These are phyloP conservation scores for Suillus subluteus DNA, from an alignment of 768 basidiomycete species.

Conservation along the genomic window DNA sequence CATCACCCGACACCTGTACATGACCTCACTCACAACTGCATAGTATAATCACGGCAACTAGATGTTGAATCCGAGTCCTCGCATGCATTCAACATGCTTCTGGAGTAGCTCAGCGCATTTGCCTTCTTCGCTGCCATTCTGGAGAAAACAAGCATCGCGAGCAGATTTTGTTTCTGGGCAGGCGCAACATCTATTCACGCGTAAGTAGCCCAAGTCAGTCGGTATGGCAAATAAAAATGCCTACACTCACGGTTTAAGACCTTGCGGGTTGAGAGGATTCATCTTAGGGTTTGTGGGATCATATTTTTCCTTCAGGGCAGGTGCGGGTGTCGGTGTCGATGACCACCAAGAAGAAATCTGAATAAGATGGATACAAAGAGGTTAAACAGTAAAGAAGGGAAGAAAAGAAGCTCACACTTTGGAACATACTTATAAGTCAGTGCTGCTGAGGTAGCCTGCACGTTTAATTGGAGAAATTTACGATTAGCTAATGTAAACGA, in stretches of 20 bases:
- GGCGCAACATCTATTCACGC: constrained; percentile 81
- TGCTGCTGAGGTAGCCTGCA: background rate
- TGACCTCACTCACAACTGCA: no score
- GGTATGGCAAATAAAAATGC: background rate
- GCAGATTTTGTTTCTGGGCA: constrained; percentile 91
- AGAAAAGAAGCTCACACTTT: background rate
- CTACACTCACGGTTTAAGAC: constrained; percentile 86
- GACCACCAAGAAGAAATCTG: constrained; percentile 66
- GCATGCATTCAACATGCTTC: constrained; percentile 91
- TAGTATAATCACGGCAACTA: constrained; percentile 30
- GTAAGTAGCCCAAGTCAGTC: background rate
- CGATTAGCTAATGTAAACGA: no score
- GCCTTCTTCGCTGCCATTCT: constrained; percentile 63
- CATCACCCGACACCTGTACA: no score
- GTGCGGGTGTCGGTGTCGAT: constrained; percentile 41
- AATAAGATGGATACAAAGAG: background rate
- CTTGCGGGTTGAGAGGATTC: constrained; percentile 92
- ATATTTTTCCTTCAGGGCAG: constrained; percentile 46
- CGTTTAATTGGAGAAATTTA: no score
- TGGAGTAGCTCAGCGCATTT: constrained; percentile 83
- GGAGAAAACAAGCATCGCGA: constrained; percentile 95
- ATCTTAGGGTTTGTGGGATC: constrained; percentile 76
- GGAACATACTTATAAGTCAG: background rate
- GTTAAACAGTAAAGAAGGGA: background rate
- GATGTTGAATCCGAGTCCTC: constrained; percentile 84